A percentile compares a stretch with the other conserved stretches of the same genome.
Evolutionary conservation across 805 yeast species (phyloP).

Genomic region (Starmerella sp.): DNA sequence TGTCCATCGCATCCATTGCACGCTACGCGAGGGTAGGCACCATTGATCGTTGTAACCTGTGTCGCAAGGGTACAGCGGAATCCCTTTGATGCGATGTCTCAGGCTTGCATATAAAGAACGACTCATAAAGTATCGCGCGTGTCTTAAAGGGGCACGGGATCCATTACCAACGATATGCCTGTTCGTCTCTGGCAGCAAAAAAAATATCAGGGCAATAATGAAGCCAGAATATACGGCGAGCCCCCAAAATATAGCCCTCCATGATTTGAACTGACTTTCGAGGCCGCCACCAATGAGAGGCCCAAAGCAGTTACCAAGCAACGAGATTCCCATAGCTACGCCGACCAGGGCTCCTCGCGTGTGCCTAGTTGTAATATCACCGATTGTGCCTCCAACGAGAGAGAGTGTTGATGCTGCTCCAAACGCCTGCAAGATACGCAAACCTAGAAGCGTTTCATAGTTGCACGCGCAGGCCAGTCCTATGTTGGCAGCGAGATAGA

Average conservation of each 20-base stretch:
- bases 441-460: slow-evolving; percentile 50
- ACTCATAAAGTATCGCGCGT: slow-evolving; percentile 9
- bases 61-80: slow-evolving; percentile 20
- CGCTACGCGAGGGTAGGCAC: slow-evolving; percentile 18
- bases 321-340: slow-evolving; percentile 48
- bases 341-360: slow-evolving; percentile 68
- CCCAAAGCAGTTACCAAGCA: slow-evolving; percentile 68
- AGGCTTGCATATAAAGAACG: slow-evolving; percentile 22
- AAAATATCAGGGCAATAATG: slow-evolving; percentile 26
- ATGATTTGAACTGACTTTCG: slow-evolving; percentile 37
- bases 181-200: slow-evolving; percentile 62
- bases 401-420: slow-evolving; percentile 70
- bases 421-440: slow-evolving; percentile 67
- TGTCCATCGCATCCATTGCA: slow-evolving; percentile 28
- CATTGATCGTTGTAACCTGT: slow-evolving; percentile 19
- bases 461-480: slow-evolving; percentile 51
- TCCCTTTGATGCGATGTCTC: slow-evolving; percentile 18
- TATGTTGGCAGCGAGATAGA: slow-evolving; percentile 51
- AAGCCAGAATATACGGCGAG: slow-evolving; percentile 53
- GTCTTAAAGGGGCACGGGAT: slow-evolving; percentile 36
- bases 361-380: slow-evolving; percentile 55
- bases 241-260: slow-evolving; percentile 63
- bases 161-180: slow-evolving; percentile 68
- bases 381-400: slow-evolving; percentile 56
- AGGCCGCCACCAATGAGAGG: slow-evolving; percentile 53